Evolutionary conservation across 306 rosid species (phyloP).

Genomic region (Phaseolus lunatus): DNA sequence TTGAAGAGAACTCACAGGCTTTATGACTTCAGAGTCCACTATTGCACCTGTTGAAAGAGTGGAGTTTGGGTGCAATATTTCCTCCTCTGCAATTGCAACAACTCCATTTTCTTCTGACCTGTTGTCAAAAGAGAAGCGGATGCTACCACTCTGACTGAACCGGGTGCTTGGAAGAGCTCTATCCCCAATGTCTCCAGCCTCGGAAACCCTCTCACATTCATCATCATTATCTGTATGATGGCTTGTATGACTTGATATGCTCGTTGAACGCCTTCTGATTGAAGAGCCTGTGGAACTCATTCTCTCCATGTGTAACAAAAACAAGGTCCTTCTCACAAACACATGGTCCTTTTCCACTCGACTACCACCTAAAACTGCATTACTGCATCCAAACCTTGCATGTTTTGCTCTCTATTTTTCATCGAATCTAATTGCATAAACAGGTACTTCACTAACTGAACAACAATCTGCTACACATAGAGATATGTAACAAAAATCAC

Average conservation of each 20-base stretch:
- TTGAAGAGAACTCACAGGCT: slow-evolving; percentile 55
- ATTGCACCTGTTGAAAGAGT: slow-evolving; percentile 47
- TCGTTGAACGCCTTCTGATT: slow-evolving; percentile 53
- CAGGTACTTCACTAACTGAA: not conserved
- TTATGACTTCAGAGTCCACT: slow-evolving; percentile 44
- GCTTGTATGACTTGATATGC: slow-evolving; percentile 42
- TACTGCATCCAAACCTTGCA: not conserved
- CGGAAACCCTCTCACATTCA: slow-evolving; percentile 42
- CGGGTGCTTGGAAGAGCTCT: slow-evolving; percentile 64
- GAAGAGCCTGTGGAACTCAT: slow-evolving; percentile 50
- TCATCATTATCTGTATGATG: slow-evolving; percentile 44
- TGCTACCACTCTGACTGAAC: slow-evolving; percentile 42
- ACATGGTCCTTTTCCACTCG: not conserved
- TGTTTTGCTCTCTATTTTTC: not conserved
- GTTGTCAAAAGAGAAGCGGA: slow-evolving; percentile 44
- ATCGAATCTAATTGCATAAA: not conserved
- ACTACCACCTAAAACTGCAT: not conserved
- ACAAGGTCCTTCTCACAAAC: not conserved
- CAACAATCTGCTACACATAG: not conserved
- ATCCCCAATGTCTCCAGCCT: slow-evolving; percentile 66
- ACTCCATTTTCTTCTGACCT: slow-evolving; percentile 49
- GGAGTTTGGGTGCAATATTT: slow-evolving; percentile 31
- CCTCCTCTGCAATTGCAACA: slow-evolving; percentile 46
- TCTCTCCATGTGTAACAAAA: slow-evolving; percentile 39
- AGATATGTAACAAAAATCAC: not conserved